Conservation (phyloP, 768 basidiomycete genomes). For the Xerocomus brunneocitrinus region DNA sequence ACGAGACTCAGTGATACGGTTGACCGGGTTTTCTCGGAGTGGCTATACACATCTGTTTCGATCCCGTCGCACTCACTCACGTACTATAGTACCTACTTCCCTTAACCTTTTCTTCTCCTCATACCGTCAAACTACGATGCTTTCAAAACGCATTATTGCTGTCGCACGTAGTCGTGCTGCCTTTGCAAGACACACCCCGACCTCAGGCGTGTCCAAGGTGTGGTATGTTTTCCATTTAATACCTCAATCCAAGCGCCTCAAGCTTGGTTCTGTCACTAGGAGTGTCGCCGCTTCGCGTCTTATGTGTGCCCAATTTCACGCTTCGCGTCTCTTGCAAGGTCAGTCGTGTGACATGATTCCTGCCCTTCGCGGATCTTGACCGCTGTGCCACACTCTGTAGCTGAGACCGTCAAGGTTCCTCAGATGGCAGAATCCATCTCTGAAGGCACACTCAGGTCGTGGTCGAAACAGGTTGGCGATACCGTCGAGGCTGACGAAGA, state of each 20-base stretch:
- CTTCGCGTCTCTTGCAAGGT: conserved; percentile 69
- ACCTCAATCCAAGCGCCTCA: conserved; percentile 1
- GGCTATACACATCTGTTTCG: conserved; percentile 11
- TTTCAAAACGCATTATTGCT: conserved; percentile 65
- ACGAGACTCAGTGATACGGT: no score
- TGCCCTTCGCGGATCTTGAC: conserved; percentile 8
- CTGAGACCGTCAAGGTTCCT: conserved; percentile 90
- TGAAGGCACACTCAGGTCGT: conserved; percentile 93
- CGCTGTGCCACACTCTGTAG: conserved; percentile 33
- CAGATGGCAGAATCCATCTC: conserved; percentile 99
- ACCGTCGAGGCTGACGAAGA: conserved; percentile 90
- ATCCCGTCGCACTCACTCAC: not conserved
- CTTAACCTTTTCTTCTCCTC: not conserved
- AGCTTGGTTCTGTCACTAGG: conserved; percentile 30
- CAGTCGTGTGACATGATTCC: conserved; percentile 25
- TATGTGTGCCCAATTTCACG: conserved; percentile 61
- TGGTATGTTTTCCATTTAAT: conserved; percentile 36
- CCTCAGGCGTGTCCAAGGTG: conserved; percentile 37
- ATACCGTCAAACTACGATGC: conserved; percentile 38
- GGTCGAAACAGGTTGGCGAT: conserved; percentile 92
- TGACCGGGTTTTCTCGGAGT: conserved; percentile 17
- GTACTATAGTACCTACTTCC: not conserved
- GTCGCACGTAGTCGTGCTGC: conserved; percentile 58
- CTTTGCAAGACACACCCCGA: conserved; percentile 33
- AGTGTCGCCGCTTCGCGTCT: conserved; percentile 42